phyloP scores from a whole-genome alignment of 2,329 filamentous ascomycete genomes.

The Phaeophleospora eucalypticola region DNA sequence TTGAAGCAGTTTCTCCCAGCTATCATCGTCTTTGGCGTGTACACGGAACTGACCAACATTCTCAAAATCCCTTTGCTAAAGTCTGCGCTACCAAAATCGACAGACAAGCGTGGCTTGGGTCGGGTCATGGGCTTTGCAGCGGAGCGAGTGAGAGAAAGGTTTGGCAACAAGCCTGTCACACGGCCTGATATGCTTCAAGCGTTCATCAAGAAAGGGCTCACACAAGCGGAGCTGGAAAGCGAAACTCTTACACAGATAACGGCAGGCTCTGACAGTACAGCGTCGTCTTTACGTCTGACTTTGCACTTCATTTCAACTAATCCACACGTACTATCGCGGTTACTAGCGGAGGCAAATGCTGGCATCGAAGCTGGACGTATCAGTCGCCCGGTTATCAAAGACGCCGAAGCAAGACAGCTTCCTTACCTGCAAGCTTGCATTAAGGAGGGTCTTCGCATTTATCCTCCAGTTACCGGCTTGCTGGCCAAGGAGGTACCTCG shows the following conservation, averaged over 20 bases:
- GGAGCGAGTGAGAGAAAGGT: slow-evolving; percentile 45
- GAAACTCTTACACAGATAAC: slow-evolving; percentile 47
- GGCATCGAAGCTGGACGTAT: slow-evolving; percentile 39
- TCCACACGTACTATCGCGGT: slow-evolving; percentile 42
- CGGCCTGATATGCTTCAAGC: slow-evolving; percentile 53
- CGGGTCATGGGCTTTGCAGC: slow-evolving; percentile 44
- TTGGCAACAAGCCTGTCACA: slow-evolving; percentile 40
- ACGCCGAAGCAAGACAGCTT: slow-evolving; percentile 40
- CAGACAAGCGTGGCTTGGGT: slow-evolving; percentile 42
- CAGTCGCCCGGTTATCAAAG: slow-evolving; percentile 46
- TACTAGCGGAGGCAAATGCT: slow-evolving; percentile 46
- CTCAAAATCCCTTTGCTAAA: slow-evolving; percentile 42
- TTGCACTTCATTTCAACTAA: slow-evolving; percentile 52
- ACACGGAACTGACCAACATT: slow-evolving; percentile 42
- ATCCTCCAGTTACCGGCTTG: slow-evolving; percentile 40
- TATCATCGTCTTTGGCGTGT: slow-evolving; percentile 43
- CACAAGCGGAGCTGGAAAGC: slow-evolving; percentile 40
- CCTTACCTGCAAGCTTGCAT: slow-evolving; percentile 47
- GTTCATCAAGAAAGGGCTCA: slow-evolving; percentile 47
- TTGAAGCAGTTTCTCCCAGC: slow-evolving; percentile 42
- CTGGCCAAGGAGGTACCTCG: slow-evolving; percentile 36
- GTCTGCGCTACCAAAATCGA: slow-evolving; percentile 43
- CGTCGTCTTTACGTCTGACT: slow-evolving; percentile 52
- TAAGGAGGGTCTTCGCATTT: slow-evolving; percentile 45
- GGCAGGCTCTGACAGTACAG: slow-evolving; percentile 57